Base-by-base conservation (phyloP, 495 filamentous ascomycete genomes). In the Penicillium malachiteum region DNA sequence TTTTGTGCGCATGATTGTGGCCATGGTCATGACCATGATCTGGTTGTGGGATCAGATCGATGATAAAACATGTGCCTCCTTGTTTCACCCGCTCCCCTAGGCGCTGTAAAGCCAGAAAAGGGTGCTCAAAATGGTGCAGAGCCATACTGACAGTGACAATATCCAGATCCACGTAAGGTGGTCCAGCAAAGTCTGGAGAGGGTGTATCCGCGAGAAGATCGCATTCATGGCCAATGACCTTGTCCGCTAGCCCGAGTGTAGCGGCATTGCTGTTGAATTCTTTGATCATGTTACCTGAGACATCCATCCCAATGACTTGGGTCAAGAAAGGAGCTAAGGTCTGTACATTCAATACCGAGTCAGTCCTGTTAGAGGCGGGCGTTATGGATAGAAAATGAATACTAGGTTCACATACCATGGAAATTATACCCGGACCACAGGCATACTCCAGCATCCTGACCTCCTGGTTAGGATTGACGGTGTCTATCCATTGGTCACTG, bases 391-490 rank as follows among this genome's bases (percentile, higher is more conserved):
- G 21, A 26, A 26, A 26, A 26, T 26, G 21, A 26, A 26, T 26
- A 14, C 10, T 21, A n/a, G 16, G 45, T 11, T 8, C 9, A 56
- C 76, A 60, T 62, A 82, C 81, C 56, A 76, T 70, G 6, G 83
- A 84, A 57, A 89, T 75, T 57, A 77, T 52, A 5, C 88, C 89
- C 14, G 87, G 84, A 3, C 89, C 89, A 55, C 86, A 90, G 43
- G 89, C 89, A 69, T 91, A 92, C 58, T 92, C 89, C 9, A 92
- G 71, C 47, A 90, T 62, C 33, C 78, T 76, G 41, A 88, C 72
- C 30, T 79, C 70, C 52, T 76, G 74, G 41, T 59, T 69, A n/a
- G 71, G 63, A 14, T 55, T 63, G 34, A 62, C 70, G 10, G 70
- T 73, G 33, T 78, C 72, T 12, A 66, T 72, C 80, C 83, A 85